A percentile compares a stretch with the other conserved stretches of the same genome.
Evolutionary conservation across 257 asterid species (phyloP).

Genomic region (Misopates orontium): DNA sequence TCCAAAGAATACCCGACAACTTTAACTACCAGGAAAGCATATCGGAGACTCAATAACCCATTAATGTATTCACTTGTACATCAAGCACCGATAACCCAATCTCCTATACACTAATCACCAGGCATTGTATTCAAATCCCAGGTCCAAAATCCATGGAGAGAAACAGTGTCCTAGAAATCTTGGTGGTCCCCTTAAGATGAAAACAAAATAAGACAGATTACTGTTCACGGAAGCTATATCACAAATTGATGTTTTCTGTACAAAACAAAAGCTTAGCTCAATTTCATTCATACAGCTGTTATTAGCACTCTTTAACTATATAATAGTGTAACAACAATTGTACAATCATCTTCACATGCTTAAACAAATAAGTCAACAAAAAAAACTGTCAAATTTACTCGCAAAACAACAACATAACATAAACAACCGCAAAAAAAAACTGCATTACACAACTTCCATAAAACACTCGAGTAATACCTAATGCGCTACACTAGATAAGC

Average conservation of each 20-base stretch:
- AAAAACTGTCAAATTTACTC: constrained; percentile 1
- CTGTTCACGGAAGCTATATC: neutral
- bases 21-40: constrained; percentile 3
- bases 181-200: neutral
- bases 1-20: constrained; percentile 12
- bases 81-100: neutral
- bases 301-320: neutral
- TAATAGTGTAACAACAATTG: neutral
- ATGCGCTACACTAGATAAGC: constrained; percentile 13
- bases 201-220: neutral
- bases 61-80: neutral
- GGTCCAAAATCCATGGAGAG: neutral
- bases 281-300: neutral
- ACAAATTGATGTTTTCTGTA: constrained; percentile 2
- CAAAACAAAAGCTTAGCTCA: constrained; percentile 1
- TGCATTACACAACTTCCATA: neutral
- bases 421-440: neutral
- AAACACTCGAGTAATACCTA: neutral
- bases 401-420: constrained; percentile 7
- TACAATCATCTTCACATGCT: constrained; percentile 14
- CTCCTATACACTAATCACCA: neutral
- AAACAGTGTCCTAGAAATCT: neutral
- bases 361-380: constrained; percentile 8
- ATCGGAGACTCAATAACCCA: neutral
- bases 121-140: neutral